A percentile compares a stretch with the other conserved stretches of the same genome.
Evolutionary conservation across 1,284 basidiomycete genomes (phyloP).

Genomic region (Sporisorium reilianum): DNA sequence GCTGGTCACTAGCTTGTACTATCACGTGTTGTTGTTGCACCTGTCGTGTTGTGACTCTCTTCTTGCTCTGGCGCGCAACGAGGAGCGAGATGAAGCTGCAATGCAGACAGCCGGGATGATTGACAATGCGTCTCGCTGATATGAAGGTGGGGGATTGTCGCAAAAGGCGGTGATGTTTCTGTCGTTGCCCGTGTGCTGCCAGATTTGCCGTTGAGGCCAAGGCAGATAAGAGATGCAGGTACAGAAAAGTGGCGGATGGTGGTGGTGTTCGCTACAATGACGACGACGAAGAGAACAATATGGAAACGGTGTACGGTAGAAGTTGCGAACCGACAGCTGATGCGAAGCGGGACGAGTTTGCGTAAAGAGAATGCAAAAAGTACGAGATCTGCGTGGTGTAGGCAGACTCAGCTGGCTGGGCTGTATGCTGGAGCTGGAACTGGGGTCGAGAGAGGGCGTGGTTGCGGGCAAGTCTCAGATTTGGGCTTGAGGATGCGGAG

Average conservation of each 20-base stretch:
- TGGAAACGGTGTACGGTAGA: slow-evolving; percentile 1
- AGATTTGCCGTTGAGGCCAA: too few species aligned
- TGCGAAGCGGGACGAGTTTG: slow-evolving; percentile 1
- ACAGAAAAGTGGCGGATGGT: background rate
- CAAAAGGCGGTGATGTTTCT: background rate
- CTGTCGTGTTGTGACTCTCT: background rate
- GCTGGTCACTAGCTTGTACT: background rate
- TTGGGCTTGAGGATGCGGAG: background rate
- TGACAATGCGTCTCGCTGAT: slow-evolving; percentile 1
- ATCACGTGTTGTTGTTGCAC: background rate
- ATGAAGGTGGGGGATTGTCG: slow-evolving; percentile 4
- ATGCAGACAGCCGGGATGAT: background rate
- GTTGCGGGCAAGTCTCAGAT: slow-evolving; percentile 1
- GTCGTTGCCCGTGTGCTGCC: background rate
- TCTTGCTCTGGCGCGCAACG: background rate
- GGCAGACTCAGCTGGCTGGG: slow-evolving; percentile 1
- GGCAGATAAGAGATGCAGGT: too few species aligned
- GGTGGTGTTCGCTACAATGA: background rate
- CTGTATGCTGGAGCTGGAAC: background rate
- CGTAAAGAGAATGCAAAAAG: background rate
- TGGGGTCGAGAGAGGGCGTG: background rate
- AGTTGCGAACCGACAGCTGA: background rate
- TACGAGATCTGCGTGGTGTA: background rate
- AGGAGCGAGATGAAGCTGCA: slow-evolving; percentile 10
- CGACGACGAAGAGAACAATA: background rate